Evolutionary conservation across 2,329 filamentous ascomycete species (phyloP).

Genomic region (Epichloe elymi): DNA sequence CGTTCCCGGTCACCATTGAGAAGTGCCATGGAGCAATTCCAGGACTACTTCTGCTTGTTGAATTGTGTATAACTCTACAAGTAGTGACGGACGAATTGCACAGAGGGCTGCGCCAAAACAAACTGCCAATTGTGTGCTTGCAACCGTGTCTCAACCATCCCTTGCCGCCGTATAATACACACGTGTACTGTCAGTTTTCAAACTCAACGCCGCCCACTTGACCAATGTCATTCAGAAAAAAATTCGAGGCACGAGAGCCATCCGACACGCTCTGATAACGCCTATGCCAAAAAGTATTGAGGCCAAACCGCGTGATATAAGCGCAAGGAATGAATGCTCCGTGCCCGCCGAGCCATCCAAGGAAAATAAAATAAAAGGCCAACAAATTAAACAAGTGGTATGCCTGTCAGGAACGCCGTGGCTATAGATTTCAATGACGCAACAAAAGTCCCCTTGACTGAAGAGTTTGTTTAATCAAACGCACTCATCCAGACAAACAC

Average conservation of each 20-base stretch:
- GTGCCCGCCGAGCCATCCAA: not conserved
- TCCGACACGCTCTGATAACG: not conserved
- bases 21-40: no score
- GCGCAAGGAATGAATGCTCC: not conserved
- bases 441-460: not conserved
- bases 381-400: no score
- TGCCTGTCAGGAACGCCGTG: not conserved
- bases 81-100: no score
- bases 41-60: no score
- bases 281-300: not conserved
- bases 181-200: not conserved
- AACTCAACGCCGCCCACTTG: not conserved
- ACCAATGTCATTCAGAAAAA: not conserved
- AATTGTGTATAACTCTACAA: no score
- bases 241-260: no score
- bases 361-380: not conserved
- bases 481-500: slow-evolving; percentile 39
- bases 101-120: no score
- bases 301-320: not conserved
- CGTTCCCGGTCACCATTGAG: no score
- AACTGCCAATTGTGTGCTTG: no score
- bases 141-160: not conserved
- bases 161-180: not conserved
- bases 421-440: not conserved
- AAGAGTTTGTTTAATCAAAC: slow-evolving; percentile 12